phyloP scores from a whole-genome alignment of 2,329 filamentous ascomycete species.

The Mollisiaceae sp. region DNA sequence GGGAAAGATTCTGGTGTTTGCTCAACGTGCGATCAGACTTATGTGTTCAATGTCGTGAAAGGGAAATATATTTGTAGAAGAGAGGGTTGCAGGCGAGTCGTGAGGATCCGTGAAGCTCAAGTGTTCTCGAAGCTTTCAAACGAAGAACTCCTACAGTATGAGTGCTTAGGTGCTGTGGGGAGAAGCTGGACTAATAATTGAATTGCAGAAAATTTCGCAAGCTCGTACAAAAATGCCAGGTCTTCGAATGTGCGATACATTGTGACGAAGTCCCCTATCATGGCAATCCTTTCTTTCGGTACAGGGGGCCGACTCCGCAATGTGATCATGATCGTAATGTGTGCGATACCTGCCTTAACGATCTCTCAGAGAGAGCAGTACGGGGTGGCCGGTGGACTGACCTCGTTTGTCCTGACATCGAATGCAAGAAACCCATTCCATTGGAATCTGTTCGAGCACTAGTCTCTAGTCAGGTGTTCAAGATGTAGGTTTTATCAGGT shows the following conservation, averaged over 20 bases:
- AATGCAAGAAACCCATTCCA: conserved; percentile 16
- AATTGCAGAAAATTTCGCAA: neutral
- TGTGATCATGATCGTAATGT: conserved; percentile 23
- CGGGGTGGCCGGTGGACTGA: conserved; percentile 13
- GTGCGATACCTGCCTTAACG: conserved; percentile 15
- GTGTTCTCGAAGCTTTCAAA: neutral
- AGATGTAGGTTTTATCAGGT: conserved; percentile 11
- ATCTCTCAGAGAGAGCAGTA: conserved; percentile 15
- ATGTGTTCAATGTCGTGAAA: conserved; percentile 19
- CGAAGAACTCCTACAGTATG: too few relatives aligned
- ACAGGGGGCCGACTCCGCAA: conserved; percentile 14
- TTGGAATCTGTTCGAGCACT: neutral
- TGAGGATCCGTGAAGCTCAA: conserved; percentile 7
- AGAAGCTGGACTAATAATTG: neutral
- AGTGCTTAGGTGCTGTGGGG: neutral
- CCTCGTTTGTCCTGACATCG: conserved; percentile 15
- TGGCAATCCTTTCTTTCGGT: neutral
- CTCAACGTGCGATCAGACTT: conserved; percentile 20
- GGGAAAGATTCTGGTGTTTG: conserved; percentile 5
- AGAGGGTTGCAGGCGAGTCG: conserved; percentile 15
- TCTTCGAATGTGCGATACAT: conserved; percentile 21
- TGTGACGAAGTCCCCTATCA: conserved; percentile 16
- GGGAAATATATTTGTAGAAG: conserved; percentile 17
- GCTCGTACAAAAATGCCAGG: neutral
- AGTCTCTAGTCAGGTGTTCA: conserved; percentile 14